Evolutionary conservation across 352 stramenopile genomes (phyloP).

Genomic region (Elongisporangium prolatum): DNA sequence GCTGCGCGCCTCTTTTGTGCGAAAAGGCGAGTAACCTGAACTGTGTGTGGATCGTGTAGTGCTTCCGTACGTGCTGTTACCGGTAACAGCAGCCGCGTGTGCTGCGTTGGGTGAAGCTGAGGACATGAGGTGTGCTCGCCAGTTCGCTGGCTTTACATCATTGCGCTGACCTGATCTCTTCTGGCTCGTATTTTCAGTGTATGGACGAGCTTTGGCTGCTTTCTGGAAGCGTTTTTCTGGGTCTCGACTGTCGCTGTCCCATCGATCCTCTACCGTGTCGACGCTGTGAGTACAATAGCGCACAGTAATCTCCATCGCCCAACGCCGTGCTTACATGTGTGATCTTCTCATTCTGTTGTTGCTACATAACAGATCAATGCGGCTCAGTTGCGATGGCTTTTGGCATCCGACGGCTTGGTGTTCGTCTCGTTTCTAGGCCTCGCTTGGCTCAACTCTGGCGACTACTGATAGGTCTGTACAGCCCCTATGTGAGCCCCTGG

Average conservation of each 20-base stretch:
- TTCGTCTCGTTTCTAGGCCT: conserved; percentile 54
- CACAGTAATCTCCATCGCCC: background rate
- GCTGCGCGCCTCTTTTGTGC: background rate
- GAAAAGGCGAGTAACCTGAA: background rate
- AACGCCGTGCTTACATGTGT: background rate
- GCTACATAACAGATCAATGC: conserved; percentile 39
- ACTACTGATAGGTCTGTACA: background rate
- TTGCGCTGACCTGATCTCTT: background rate
- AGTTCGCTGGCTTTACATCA: background rate
- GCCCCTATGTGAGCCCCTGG: no score
- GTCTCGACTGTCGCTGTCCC: conserved; percentile 56
- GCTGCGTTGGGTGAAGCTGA: conserved; percentile 42
- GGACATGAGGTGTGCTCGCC: conserved; percentile 30
- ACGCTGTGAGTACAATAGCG: conserved; percentile 30
- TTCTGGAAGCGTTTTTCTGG: conserved; percentile 74
- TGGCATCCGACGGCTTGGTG: conserved; percentile 55
- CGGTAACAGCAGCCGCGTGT: conserved; percentile 53
- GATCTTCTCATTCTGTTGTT: background rate
- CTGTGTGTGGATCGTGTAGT: conserved; percentile 20
- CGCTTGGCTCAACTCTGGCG: conserved; percentile 30
- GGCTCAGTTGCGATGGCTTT: conserved; percentile 56
- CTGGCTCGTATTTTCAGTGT: conserved; percentile 8
- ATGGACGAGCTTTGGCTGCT: conserved; percentile 66
- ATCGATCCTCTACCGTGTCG: conserved; percentile 57
- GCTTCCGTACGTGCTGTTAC: conserved; percentile 58